Evolutionary conservation across 2,329 filamentous ascomycete species (phyloP), one percentile per base, ranked within the genome.

Genomic region (Beauveria scarabaeidicola): DNA sequence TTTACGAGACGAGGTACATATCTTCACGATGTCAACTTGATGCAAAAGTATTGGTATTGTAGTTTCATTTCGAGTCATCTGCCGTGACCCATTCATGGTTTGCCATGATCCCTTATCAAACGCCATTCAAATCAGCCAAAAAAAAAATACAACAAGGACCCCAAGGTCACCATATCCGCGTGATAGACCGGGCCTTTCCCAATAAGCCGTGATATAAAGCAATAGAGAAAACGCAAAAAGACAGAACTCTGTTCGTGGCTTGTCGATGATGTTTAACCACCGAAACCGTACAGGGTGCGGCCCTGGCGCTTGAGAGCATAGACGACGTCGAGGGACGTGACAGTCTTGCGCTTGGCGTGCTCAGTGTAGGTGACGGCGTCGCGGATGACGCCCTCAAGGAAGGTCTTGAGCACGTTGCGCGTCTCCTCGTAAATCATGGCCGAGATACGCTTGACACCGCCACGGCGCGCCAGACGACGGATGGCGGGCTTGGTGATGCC

Each of bases 361-460:
- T 87, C 84, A 55, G 84, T 86, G 77, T 87, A 87, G 69, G 84
- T 87, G 75, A 86, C 84, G 60, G 84, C 83, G 65, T 86, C 84
- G 73, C 84, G 83, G 69, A 87, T 87, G 73, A 87, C 84, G 67
- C 80, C 78, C 76, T 86, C 83, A 63, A 87, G 81, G 81, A 86
- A 87, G 64, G 83, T 83, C 81, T 86, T 86, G 70, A 87, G 81
- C 64, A 87, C 84, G 78, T 83, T 82, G 67, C 84, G 84, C 61
- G 84, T 86, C 78, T 87, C 84, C 73, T 86, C 83, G 79, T 87
- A 87, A 76, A 87, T 87, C 82, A 86, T 95, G 76, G 92, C 92
- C 72, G 91, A 96, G 73, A 97, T 97, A 96, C 92, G 92, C 90
- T 97, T 97, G 85, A 97, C 92, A 93, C 92, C 92, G 79, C 92